Percentiles rank a stretch among this genome's conserved stretches.
These are phyloP conservation scores for Arctostaphylos glauca DNA, from an alignment of 148 eudicot genomes.

Conservation along the genomic window DNA sequence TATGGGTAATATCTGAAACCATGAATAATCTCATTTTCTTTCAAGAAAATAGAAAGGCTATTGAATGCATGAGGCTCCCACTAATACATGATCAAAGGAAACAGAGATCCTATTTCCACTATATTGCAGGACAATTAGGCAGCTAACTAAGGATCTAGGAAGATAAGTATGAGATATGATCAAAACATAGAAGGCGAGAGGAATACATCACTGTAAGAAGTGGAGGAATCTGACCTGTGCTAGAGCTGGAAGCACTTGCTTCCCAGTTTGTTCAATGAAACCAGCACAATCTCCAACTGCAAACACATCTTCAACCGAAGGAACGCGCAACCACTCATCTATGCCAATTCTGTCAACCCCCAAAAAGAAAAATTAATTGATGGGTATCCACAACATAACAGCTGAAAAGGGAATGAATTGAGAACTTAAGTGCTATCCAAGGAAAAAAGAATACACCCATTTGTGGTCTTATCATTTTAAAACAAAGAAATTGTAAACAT, in stretches of 20 bases:
- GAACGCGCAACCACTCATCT: constrained; percentile 79
- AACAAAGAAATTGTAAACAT: not conserved
- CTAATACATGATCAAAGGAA: no score
- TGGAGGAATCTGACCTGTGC: constrained; percentile 60
- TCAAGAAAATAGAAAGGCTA: no score
- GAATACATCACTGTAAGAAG: not conserved
- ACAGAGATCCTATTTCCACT: no score
- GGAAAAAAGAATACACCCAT: not conserved
- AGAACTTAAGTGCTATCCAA: not conserved
- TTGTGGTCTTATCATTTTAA: not conserved
- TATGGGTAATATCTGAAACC: no score
- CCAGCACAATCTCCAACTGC: constrained; percentile 94
- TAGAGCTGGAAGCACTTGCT: constrained; percentile 81
- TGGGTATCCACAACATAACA: not conserved
- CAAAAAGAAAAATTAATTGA: not conserved
- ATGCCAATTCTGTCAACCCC: constrained; percentile 57
- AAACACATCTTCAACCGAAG: constrained; percentile 78
- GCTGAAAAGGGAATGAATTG: not conserved
- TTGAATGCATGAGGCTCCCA: no score
- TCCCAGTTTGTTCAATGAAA: constrained; percentile 70
- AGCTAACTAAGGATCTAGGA: not conserved
- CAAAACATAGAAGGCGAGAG: not conserved
- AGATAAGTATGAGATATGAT: not conserved
- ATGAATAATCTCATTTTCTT: no score
- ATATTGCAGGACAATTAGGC: not conserved